phyloP scores from a whole-genome alignment of 768 basidiomycete genomes.

The Hypsizygus marmoreus region DNA sequence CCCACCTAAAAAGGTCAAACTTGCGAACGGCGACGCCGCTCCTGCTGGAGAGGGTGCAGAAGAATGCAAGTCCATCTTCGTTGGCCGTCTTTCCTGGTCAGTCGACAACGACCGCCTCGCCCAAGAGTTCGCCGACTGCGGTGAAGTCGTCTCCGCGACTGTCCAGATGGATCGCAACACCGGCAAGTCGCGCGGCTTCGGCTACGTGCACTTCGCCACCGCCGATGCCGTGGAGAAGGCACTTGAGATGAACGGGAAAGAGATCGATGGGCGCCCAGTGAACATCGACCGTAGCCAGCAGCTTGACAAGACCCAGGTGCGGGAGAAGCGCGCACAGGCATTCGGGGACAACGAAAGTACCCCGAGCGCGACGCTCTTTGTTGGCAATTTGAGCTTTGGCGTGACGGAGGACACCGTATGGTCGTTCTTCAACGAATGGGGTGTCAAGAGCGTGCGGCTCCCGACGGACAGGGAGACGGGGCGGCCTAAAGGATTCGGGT shows the following conservation, averaged over 20 bases:
- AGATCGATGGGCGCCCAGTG: slow-evolving; percentile 90
- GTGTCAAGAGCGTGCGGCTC: slow-evolving; percentile 84
- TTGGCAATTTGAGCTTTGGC: slow-evolving; percentile 86
- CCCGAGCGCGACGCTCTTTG: slow-evolving; percentile 80
- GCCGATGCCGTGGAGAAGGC: slow-evolving; percentile 78
- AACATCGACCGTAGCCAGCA: slow-evolving; percentile 82
- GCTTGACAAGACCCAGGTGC: slow-evolving; percentile 52
- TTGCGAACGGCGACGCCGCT: slow-evolving; percentile 56
- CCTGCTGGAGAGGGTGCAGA: slow-evolving; percentile 42
- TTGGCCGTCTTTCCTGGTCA: slow-evolving; percentile 94
- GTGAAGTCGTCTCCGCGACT: slow-evolving; percentile 87
- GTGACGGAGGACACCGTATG: slow-evolving; percentile 84
- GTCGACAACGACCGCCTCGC: slow-evolving; percentile 95
- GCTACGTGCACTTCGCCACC: slow-evolving; percentile 77
- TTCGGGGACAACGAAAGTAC: slow-evolving; percentile 72
- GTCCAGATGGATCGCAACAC: slow-evolving; percentile 84
- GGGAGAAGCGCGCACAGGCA: slow-evolving; percentile 71
- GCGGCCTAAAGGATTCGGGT: slow-evolving; percentile 92
- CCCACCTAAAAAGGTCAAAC: slow-evolving; percentile 82
- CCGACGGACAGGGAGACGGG: slow-evolving; percentile 94
- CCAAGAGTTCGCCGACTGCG: slow-evolving; percentile 85
- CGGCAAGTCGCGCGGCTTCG: slow-evolving; percentile 84
- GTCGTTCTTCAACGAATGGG: slow-evolving; percentile 88
- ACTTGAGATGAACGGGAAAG: slow-evolving; percentile 75
- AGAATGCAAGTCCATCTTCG: slow-evolving; percentile 77